phyloP scores from a whole-genome alignment of 2,329 filamentous ascomycete species.

The Pezicula carpinea region DNA sequence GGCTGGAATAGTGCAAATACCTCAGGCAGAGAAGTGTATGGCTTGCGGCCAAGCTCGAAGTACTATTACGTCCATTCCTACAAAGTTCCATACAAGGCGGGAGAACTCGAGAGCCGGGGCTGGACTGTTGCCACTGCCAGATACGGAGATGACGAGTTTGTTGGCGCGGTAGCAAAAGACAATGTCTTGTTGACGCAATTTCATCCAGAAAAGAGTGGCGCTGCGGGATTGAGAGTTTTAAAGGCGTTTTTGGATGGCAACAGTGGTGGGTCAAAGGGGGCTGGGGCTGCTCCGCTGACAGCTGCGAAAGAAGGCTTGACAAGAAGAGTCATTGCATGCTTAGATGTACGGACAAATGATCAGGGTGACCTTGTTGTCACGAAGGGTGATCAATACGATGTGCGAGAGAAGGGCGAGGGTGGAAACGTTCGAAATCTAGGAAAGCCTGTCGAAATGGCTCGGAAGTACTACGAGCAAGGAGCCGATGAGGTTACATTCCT shows the following conservation, averaged over 20 bases:
- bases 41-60: conserved; percentile 74
- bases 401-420: conserved; percentile 74
- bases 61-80: conserved; percentile 99
- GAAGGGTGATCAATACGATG: conserved; percentile 98
- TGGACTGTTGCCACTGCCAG: conserved; percentile 90
- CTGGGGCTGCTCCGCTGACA: conserved; percentile 20
- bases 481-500: conserved; percentile 96
- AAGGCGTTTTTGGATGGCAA: conserved; percentile 80
- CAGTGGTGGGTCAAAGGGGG: conserved; percentile 33
- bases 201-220: conserved; percentile 95
- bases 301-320: conserved; percentile 65
- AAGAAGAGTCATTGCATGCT: conserved; percentile 88
- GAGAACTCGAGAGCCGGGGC: conserved; percentile 71
- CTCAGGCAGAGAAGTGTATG: conserved; percentile 62
- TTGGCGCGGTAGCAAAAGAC: conserved; percentile 80
- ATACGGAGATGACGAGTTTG: conserved; percentile 85
- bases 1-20: conserved; percentile 93
- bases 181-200: conserved; percentile 94
- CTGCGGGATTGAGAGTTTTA: conserved; percentile 78
- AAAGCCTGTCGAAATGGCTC: conserved; percentile 93
- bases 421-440: conserved; percentile 83
- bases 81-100: conserved; percentile 70
- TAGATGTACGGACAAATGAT: conserved; percentile 94
- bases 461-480: conserved; percentile 91
- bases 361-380: conserved; percentile 93